phyloP scores from a whole-genome alignment of 73 alveolate species.

The Effrenium voratum region DNA sequence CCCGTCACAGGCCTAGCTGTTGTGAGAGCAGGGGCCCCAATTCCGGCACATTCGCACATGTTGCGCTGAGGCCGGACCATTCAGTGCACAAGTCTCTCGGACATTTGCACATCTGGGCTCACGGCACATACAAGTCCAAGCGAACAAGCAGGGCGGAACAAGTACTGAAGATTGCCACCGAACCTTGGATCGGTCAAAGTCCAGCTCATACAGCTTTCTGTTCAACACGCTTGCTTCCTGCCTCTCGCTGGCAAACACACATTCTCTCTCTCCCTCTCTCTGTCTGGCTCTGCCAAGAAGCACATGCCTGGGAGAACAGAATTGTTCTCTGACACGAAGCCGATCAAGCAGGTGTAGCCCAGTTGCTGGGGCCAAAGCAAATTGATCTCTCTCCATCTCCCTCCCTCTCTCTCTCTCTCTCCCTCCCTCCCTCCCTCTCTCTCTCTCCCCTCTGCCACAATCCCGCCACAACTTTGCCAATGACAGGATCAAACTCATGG shows the following conservation, averaged over 20 bases:
- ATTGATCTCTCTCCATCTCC: background rate
- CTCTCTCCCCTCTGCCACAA: background rate
- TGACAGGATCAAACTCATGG: too few species aligned
- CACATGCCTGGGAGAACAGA: conserved; percentile 84
- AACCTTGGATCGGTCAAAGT: background rate
- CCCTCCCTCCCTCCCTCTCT: background rate
- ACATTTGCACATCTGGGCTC: background rate
- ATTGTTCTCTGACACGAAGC: conserved; percentile 72
- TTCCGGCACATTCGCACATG: too few species aligned
- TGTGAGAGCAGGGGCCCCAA: too few species aligned
- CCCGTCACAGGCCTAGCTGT: too few species aligned
- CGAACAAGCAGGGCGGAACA: conserved; percentile 79
- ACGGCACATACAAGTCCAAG: conserved; percentile 49
- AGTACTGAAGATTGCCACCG: conserved; percentile 60
- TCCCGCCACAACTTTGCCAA: too few species aligned
- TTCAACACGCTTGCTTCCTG: background rate
- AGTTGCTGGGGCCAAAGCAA: conserved; percentile 31
- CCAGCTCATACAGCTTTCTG: background rate
- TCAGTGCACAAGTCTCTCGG: too few species aligned
- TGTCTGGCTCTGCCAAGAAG: background rate
- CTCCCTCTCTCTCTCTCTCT: background rate
- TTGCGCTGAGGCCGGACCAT: too few species aligned
- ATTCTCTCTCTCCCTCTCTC: too few species aligned
- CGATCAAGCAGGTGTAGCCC: conserved; percentile 90
- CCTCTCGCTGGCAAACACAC: too few species aligned